phyloP scores from a whole-genome alignment of 2,329 filamentous ascomycete species.

The Apiospora sp. region DNA sequence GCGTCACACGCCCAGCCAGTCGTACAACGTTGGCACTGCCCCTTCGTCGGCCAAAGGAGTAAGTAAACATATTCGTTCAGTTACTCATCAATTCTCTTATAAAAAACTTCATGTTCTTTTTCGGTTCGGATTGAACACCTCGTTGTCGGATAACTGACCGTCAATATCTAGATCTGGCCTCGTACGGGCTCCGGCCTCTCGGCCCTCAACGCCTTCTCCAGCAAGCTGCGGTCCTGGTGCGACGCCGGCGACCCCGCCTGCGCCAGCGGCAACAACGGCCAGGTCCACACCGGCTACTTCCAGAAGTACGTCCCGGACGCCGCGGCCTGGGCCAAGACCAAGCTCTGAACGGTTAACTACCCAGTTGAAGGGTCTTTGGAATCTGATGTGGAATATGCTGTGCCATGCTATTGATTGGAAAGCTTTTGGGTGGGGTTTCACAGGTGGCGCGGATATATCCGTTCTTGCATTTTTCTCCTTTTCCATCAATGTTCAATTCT shows the following conservation, averaged over 20 bases:
- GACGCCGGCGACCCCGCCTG: slow-evolving; percentile 23
- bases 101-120: too few species aligned
- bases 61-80: too few species aligned
- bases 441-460: too few species aligned
- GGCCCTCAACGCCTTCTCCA: slow-evolving; percentile 18
- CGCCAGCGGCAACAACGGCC: slow-evolving; percentile 12
- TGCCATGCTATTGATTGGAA: too few species aligned
- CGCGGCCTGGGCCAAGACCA: slow-evolving; percentile 21
- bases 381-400: too few species aligned
- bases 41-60: slow-evolving; percentile 9
- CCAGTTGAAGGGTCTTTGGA: too few species aligned
- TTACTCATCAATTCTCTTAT: too few species aligned
- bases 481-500: background rate
- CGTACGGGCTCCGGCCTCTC: slow-evolving; percentile 10
- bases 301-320: slow-evolving; percentile 18
- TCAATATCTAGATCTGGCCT: slow-evolving; percentile 28
- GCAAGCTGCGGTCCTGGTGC: slow-evolving; percentile 24
- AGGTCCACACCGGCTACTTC: slow-evolving; percentile 15
- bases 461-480: too few species aligned
- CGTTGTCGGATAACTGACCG: too few species aligned
- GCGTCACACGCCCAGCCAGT: slow-evolving; percentile 12
- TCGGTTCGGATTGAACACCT: too few species aligned
- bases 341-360: background rate
- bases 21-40: slow-evolving; percentile 11
- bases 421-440: too few species aligned